Evolutionary conservation across 495 filamentous ascomycete species (phyloP), one percentile per base, ranked within the genome.

Genomic region (Lophium mytilinum): DNA sequence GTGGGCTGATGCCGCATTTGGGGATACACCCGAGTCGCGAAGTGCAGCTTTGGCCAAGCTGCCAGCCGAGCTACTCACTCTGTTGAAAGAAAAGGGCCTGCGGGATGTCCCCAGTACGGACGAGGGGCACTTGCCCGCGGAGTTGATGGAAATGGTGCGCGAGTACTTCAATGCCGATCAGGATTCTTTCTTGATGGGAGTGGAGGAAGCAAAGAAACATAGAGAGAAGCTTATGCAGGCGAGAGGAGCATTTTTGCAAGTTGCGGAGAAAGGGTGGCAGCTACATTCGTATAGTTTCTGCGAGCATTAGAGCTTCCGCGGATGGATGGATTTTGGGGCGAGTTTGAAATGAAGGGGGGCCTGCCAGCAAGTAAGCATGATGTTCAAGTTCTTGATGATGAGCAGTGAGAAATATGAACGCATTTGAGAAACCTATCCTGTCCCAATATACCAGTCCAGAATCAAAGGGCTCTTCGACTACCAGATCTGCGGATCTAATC

Each of bases 141-240:
- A 62, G 50, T 33, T 62, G 21, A 50, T 58, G 60, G 60, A 57
- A 1, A 57, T 62, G 50, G 55, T 62, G 17, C 37, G 37, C 9
- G 9, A 55, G 24, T 47, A 57, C 19, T 51, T 62, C 30, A 17
- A 54, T 24, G 54, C 14, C 1, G 36, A 55, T 45, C 15, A 14
- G 18, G 15, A 51, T 30, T n/a, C 36, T 9, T 33, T 43, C 36
- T 33, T 41, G 15, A 76, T 80, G 49, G 72, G 65, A 7, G 52
- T 71, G 33, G 67, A 78, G 8, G 72, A 78, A 51, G 78, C 79
- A 17, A 71, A 69, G 46, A 52, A 66, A 33, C 75, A 78, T 40
- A 61, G 76, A 17, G 39, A 72, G 9, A 57, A 74, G 62, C 63
- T 83, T 34, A 83, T 81, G 75, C 56, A 71, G 9, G 78, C 78